These are phyloP conservation scores for Oenanthe javanica DNA, from an alignment of 140 eudicot genomes.

Conservation along the genomic window DNA sequence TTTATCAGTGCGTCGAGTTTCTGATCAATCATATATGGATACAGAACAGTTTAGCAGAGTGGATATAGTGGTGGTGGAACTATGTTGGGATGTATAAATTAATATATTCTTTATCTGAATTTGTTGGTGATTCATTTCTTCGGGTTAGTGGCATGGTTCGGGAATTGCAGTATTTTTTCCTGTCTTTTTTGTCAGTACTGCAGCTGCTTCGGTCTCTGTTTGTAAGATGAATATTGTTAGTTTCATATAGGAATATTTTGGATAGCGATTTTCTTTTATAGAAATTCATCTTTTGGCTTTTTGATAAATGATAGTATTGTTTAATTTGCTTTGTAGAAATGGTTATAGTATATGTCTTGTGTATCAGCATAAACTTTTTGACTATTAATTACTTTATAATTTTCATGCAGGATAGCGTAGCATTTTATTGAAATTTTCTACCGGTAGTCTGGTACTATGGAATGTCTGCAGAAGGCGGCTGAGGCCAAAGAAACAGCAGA, in stretches of 20 bases:
- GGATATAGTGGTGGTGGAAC: neutral
- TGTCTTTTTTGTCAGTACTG: neutral
- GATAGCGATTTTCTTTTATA: neutral
- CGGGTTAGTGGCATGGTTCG: too few species aligned
- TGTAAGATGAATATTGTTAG: neutral
- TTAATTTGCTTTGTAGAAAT: neutral
- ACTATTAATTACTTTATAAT: neutral
- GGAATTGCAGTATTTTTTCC: too few species aligned
- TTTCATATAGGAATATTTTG: neutral
- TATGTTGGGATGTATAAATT: neutral
- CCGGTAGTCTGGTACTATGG: slow-evolving; percentile 30
- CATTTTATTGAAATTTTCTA: slow-evolving; percentile 5
- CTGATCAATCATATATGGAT: neutral
- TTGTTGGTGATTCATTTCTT: neutral
- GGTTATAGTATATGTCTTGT: neutral
- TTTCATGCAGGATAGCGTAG: neutral
- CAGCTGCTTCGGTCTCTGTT: too few species aligned
- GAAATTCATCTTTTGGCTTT: neutral
- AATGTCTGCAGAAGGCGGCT: slow-evolving; percentile 28
- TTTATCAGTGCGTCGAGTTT: neutral
- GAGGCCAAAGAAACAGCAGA: slow-evolving; percentile 39
- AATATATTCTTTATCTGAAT: too few species aligned
- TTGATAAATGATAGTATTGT: neutral
- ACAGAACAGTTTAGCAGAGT: neutral
- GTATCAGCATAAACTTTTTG: neutral